phyloP scores from a whole-genome alignment of 1,284 basidiomycete species.

The Malassezia equina region DNA sequence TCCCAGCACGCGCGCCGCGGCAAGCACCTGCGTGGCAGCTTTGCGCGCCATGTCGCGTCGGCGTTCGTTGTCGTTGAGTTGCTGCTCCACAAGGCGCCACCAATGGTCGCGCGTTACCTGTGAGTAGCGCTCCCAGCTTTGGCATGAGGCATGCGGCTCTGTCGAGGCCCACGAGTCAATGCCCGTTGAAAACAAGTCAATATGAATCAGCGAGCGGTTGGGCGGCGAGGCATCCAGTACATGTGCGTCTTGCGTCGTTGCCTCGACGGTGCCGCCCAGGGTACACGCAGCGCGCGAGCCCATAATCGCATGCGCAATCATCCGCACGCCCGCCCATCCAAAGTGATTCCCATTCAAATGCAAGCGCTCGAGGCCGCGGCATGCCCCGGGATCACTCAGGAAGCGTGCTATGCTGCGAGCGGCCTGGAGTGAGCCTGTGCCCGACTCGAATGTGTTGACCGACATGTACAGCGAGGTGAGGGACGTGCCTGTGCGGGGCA shows the following conservation, averaged over 20 bases:
- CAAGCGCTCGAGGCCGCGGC: constrained; percentile 5
- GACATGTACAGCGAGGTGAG: constrained; percentile 4
- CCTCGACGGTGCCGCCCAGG: not conserved
- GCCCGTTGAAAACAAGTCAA: constrained; percentile 17
- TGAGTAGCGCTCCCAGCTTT: constrained; percentile 1
- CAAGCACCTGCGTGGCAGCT: not conserved
- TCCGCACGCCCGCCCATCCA: constrained; percentile 15
- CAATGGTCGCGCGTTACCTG: constrained; percentile 4
- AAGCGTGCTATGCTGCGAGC: constrained; percentile 15
- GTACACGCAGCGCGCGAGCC: constrained; percentile 13
- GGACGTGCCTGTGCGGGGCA: constrained; percentile 8
- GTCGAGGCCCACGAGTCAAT: not conserved
- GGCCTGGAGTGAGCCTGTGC: not conserved
- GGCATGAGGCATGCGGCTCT: not conserved
- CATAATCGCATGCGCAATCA: constrained; percentile 10
- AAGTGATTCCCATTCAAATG: constrained; percentile 15
- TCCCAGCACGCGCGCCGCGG: constrained; percentile 7
- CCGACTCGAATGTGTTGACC: constrained; percentile 7
- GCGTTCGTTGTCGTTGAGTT: constrained; percentile 4
- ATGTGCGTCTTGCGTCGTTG: not conserved
- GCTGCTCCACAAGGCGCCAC: not conserved
- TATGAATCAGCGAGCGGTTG: constrained; percentile 3
- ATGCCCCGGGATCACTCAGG: constrained; percentile 1
- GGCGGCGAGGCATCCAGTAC: constrained; percentile 6
- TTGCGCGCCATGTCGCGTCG: not conserved